Percentiles rank a stretch among this genome's conserved stretches.
These are phyloP conservation scores for Penicillium antarcticum DNA, from an alignment of 495 filamentous ascomycete genomes.

Conservation along the genomic window DNA sequence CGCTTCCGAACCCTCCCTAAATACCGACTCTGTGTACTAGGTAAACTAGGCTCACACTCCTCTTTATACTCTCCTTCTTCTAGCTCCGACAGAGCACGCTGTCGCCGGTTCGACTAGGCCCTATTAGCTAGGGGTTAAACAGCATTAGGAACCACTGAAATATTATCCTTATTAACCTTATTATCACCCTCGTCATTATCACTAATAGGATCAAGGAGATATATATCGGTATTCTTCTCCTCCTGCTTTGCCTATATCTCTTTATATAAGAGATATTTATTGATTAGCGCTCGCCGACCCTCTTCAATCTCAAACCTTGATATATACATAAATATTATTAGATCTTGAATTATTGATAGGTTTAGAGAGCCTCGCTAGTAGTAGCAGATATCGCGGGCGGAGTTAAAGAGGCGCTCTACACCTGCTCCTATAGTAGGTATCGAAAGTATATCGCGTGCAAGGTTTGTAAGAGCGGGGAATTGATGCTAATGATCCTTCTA, in stretches of 20 bases:
- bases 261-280: slow-evolving; percentile 1
- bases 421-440: too few relatives aligned
- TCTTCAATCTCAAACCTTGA: slow-evolving; percentile 6
- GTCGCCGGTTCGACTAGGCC: neutral
- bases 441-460: too few relatives aligned
- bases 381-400: neutral
- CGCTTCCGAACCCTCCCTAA: neutral
- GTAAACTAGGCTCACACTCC: neutral
- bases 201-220: slow-evolving; percentile 3
- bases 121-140: too few relatives aligned
- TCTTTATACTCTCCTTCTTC: neutral
- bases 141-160: neutral
- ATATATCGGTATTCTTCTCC: neutral
- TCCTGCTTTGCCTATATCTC: neutral
- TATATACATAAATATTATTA: slow-evolving; percentile 8
- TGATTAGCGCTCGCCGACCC: neutral
- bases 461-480: too few relatives aligned
- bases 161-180: neutral
- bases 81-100: too few relatives aligned
- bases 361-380: neutral
- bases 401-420: too few relatives aligned
- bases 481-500: too few relatives aligned
- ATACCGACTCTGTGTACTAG: neutral
- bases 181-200: too few relatives aligned
- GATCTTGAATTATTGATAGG: slow-evolving; percentile 2